Percentiles rank a stretch among this genome's conserved stretches.
phyloP scores from a whole-genome alignment of 805 yeast species.

The Wickerhamiella australiensis region DNA sequence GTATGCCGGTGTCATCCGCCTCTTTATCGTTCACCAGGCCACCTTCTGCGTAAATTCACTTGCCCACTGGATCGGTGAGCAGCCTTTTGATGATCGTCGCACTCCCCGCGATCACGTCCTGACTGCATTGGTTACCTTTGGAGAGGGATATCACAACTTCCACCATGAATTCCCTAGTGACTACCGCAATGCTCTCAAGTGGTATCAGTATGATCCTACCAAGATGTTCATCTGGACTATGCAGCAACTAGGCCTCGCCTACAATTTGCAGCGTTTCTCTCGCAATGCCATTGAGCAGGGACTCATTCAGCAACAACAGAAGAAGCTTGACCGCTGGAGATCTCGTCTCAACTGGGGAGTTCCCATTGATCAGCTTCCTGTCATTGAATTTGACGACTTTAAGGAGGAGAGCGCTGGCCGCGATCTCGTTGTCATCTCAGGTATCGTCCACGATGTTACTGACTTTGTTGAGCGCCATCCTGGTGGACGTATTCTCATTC shows the following conservation, averaged over 20 bases:
- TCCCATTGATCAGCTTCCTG: slow-evolving; percentile 77
- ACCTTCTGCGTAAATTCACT: slow-evolving; percentile 67
- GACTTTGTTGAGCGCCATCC: slow-evolving; percentile 89
- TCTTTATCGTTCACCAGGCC: slow-evolving; percentile 65
- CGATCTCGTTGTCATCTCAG: slow-evolving; percentile 70
- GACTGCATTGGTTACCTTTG: slow-evolving; percentile 58
- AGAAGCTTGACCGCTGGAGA: slow-evolving; percentile 61
- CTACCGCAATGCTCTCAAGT: slow-evolving; percentile 59
- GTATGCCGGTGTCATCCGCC: slow-evolving; percentile 66
- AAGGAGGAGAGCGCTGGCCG: slow-evolving; percentile 38
- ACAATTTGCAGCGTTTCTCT: slow-evolving; percentile 43
- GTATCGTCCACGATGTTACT: slow-evolving; percentile 86
- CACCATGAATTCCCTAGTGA: slow-evolving; percentile 94
- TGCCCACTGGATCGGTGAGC: slow-evolving; percentile 67
- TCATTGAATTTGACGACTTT: slow-evolving; percentile 45
- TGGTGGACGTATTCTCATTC: slow-evolving; percentile 72
- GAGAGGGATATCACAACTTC: slow-evolving; percentile 86
- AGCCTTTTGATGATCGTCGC: slow-evolving; percentile 62
- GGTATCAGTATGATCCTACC: slow-evolving; percentile 78
- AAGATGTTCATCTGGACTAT: slow-evolving; percentile 55
- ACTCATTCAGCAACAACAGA: slow-evolving; percentile 70
- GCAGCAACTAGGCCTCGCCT: slow-evolving; percentile 45
- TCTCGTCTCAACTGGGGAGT: slow-evolving; percentile 86
- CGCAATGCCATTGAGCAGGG: slow-evolving; percentile 57
- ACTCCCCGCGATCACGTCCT: slow-evolving; percentile 59